Base-by-base conservation (phyloP, 2,329 filamentous ascomycete species). In the Ophiostoma australiae region DNA sequence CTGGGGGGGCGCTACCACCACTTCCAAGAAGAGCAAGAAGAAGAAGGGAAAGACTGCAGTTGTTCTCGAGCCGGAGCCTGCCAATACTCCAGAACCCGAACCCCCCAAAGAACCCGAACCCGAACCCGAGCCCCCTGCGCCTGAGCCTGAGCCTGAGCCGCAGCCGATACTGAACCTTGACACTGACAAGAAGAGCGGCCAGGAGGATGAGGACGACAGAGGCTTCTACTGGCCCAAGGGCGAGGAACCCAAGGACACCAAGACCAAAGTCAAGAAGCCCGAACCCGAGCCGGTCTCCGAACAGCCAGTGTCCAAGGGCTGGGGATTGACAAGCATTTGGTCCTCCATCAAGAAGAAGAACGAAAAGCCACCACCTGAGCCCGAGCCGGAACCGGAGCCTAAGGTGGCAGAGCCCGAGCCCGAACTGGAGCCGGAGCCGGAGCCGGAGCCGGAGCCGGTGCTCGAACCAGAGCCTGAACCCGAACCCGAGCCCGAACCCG, bases 371-470 rank as follows among this genome's bases (percentile, higher is more conserved):
- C 72, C 3, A 33, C 58, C 58, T 13, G 58, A 63, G 27, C 58
- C 58, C 13, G 58, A 66, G 63, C 63, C 63, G 4, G 11, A 67
- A n/a, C 66, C 65, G 3, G 67, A 70, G 35, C 67, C 61, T 6
- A 67, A 72, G 33, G 68, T 68, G 1, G 52, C 44, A 35, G 71
- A 70, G n/a, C 71, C 61, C 17, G 65, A 67, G 2, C 66, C 72
- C 31, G 71, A 72, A 8, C 66, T 68, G 0, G 69, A 71, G 20
- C 66, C 52, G 8, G 70, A 72, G 37, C 70, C 70, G 0, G 68
- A 71, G 69, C 76, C 73, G 67, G 77, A 74, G 75, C 68, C 77
- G 3, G 72, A 72, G 27, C 69, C 70, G 4, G 74, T 74, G 23
- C 72, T 72, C 7, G 73, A 73, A 8, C 72, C 72, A 4, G 72